Evolutionary conservation across 768 basidiomycete genomes (phyloP).

Genomic region (Cyclocybe cylindracea): DNA sequence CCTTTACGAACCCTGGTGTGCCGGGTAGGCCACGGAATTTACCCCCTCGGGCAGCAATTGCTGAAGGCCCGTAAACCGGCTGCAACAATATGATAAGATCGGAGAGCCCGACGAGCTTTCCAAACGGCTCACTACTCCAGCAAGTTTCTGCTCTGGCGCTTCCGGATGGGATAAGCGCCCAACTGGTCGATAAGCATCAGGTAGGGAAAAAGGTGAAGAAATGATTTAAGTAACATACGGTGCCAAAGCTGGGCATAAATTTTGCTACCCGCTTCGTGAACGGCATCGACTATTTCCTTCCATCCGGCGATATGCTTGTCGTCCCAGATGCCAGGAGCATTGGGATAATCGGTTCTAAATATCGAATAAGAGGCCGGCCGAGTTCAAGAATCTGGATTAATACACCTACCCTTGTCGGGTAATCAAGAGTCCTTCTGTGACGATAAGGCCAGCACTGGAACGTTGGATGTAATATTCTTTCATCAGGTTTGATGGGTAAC

Average conservation of each 20-base stretch:
- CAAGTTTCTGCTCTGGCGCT: conserved; percentile 35
- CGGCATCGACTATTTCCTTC: conserved; percentile 42
- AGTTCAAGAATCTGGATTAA: background rate
- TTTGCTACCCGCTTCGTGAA: conserved; percentile 41
- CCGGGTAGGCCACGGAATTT: conserved; percentile 39
- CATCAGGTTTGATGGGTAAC: conserved; percentile 34
- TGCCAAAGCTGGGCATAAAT: conserved; percentile 41
- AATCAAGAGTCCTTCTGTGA: conserved; percentile 39
- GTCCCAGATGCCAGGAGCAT: conserved; percentile 45
- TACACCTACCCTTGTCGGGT: conserved; percentile 36
- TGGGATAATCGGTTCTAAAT: conserved; percentile 37
- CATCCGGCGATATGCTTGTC: conserved; percentile 41
- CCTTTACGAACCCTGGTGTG: conserved; percentile 36
- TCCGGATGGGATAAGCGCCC: conserved; percentile 39
- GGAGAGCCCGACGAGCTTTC: background rate
- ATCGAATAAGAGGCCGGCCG: background rate
- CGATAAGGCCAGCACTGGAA: conserved; percentile 36
- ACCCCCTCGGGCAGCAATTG: conserved; percentile 39
- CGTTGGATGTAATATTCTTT: conserved; percentile 39
- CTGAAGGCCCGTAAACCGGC: conserved; percentile 44
- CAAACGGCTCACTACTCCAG: conserved; percentile 28
- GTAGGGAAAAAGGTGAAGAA: no score
- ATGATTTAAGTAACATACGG: background rate
- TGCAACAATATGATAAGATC: conserved; percentile 13
- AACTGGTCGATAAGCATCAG: conserved; percentile 15